Percentiles rank a stretch among this genome's conserved stretches.
Evolutionary conservation across 2,329 filamentous ascomycete genomes (phyloP).

Genomic region (Fusarium sp.): DNA sequence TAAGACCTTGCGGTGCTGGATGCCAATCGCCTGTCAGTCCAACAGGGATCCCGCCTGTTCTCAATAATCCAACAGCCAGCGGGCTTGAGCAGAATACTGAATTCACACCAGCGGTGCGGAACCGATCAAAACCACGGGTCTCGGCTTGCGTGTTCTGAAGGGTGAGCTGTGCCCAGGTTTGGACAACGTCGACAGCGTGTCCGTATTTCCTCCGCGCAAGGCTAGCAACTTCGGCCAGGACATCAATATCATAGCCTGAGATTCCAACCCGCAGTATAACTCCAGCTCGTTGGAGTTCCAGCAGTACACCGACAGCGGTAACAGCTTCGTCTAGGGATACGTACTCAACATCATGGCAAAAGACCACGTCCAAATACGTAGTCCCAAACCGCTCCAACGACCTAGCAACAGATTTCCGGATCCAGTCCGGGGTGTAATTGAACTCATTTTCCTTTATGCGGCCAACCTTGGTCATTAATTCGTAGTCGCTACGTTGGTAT

Average conservation of each 20-base stretch:
- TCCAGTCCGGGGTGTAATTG: constrained; percentile 1
- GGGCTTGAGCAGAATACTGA: not conserved
- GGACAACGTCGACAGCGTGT: not conserved
- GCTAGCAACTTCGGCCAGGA: not conserved
- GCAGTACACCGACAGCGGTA: not conserved
- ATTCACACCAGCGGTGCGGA: not conserved
- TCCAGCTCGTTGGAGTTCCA: not conserved
- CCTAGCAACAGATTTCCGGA: not conserved
- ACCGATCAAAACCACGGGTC: not conserved
- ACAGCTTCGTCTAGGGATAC: not conserved
- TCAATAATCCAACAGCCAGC: not conserved
- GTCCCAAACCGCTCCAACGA: not conserved
- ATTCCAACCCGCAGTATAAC: not conserved
- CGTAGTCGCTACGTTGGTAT: not conserved
- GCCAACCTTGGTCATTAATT: constrained; percentile 7
- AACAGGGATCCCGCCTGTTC: not conserved
- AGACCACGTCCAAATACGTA: not conserved
- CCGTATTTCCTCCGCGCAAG: not conserved
- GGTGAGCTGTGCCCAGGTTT: constrained; percentile 10
- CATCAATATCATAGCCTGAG: constrained; percentile 3
- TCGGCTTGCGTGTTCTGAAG: constrained; percentile 2
- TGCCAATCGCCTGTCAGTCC: not conserved
- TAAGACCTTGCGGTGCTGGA: not conserved
- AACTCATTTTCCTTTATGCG: constrained; percentile 11
- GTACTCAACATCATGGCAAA: constrained; percentile 8